Evolutionary conservation across 768 basidiomycete genomes (phyloP), one percentile per base, ranked within the genome.

Genomic region (Hygrocybe punicea): DNA sequence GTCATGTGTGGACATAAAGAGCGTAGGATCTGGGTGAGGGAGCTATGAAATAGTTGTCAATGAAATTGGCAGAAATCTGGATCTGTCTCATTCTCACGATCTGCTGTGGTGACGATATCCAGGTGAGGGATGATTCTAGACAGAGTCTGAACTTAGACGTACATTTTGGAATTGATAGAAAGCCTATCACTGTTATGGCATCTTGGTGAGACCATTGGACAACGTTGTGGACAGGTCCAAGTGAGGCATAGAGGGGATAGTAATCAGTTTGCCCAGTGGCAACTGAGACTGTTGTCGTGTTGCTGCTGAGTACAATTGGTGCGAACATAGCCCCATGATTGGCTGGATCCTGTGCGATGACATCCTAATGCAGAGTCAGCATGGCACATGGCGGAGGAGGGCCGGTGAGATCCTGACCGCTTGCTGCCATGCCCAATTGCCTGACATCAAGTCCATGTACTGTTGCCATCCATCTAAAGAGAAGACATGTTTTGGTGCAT

Each of bases 201-300:
- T 66, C 67, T 0, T 69, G 56, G 57, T 77, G 75, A 0, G 57
- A 65, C 5, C 71, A 67, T 0, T 69, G 64, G 1, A 65, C 68
- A n/a, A 50, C 59, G 50, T 74, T 73, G 1, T 60, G 47, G 6
- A 76, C 35, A 21, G 62, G 68, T 1, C 75, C 71, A 0, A 60
- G 39, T 7, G 72, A 73, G 0, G 61, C 21, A 52, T 76, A 76
- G 1, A 74, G 52, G 0, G 72, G 75, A 49, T 76, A 67, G 44
- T 71, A 76, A 33, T 76, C 72, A 23, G 72, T 64, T 44, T 76
- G 70, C 0, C 75, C 73, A 1, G 75, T 78, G 0, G 67, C 71
- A 10, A 73, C 71, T 0, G 73, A 78, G 0, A 78, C 74, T 0
- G 75, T 78, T 0, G 76, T 78, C 55, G 78, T 78, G 55, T 80